A percentile compares a stretch with the other conserved stretches of the same genome.
These are phyloP conservation scores for Neurospora tetraspora DNA, from an alignment of 495 filamentous ascomycete species.

Conservation along the genomic window DNA sequence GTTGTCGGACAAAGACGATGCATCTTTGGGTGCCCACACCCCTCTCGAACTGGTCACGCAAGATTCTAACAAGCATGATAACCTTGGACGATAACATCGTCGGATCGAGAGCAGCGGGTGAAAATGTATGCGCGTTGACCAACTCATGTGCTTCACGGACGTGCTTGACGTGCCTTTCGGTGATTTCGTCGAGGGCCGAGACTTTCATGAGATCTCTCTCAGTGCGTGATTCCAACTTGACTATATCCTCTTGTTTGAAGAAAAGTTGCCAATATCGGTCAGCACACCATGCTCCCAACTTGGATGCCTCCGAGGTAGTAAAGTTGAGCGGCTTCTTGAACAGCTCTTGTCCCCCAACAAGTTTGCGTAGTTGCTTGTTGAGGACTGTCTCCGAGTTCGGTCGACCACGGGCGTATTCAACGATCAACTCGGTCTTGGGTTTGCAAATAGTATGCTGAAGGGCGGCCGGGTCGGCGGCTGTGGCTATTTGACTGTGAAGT, in stretches of 20 bases:
- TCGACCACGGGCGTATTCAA: constrained; percentile 44
- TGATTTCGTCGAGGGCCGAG: constrained; percentile 27
- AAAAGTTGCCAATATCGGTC: constrained; percentile 70
- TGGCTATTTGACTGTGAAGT: constrained; percentile 74
- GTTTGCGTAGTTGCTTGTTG: constrained; percentile 41
- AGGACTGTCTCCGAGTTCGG: constrained; percentile 54
- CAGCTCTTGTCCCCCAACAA: constrained; percentile 45
- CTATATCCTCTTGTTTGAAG: constrained; percentile 53
- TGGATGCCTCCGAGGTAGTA: constrained; percentile 46
- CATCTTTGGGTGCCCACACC: constrained; percentile 52
- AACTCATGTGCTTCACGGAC: constrained; percentile 51
- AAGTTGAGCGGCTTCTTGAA: constrained; percentile 52
- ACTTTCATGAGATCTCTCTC: constrained; percentile 30
- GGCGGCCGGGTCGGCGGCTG: constrained; percentile 55
- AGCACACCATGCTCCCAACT: constrained; percentile 80
- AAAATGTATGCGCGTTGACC: constrained; percentile 41
- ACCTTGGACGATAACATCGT: constrained; percentile 65
- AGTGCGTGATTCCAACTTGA: constrained; percentile 50
- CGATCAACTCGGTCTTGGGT: constrained; percentile 48
- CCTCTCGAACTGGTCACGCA: constrained; percentile 47
- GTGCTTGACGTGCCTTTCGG: constrained; percentile 40
- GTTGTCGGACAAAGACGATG: constrained; percentile 76
- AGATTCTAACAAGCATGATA: constrained; percentile 43
- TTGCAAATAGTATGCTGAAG: constrained; percentile 49
- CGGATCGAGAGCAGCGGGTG: constrained; percentile 28